Evolutionary conservation across 1,284 basidiomycete genomes (phyloP).

Genomic region (Athelia sp.): DNA sequence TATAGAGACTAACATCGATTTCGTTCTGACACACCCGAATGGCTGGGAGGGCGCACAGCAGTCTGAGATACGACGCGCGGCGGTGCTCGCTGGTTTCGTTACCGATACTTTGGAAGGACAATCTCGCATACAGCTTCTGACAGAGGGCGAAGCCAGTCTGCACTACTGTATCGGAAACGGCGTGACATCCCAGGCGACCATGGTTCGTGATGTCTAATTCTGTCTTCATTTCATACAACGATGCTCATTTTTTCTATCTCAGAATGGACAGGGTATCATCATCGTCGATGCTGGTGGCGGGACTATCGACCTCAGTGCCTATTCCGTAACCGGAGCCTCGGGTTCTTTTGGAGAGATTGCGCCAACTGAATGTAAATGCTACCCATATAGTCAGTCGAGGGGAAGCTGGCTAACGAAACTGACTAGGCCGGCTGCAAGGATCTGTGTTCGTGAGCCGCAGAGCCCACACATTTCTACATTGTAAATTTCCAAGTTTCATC

Average conservation of each 20-base stretch:
- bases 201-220: slow-evolving; percentile 21
- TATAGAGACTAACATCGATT: slow-evolving; percentile 11
- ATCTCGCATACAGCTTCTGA: slow-evolving; percentile 37
- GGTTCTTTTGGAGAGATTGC: slow-evolving; percentile 25
- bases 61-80: slow-evolving; percentile 29
- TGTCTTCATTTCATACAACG: slow-evolving; percentile 4
- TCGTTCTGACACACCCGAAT: slow-evolving; percentile 32
- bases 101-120: slow-evolving; percentile 29
- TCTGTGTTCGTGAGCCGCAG: slow-evolving; percentile 28
- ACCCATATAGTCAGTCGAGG: neutral
- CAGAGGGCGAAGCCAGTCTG: slow-evolving; percentile 46
- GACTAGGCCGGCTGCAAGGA: slow-evolving; percentile 26
- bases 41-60: slow-evolving; percentile 39
- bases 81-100: slow-evolving; percentile 28
- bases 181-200: slow-evolving; percentile 30
- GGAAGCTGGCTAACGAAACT: neutral
- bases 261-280: slow-evolving; percentile 33
- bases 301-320: slow-evolving; percentile 37
- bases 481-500: too few species aligned
- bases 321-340: slow-evolving; percentile 19
- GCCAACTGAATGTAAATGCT: slow-evolving; percentile 23
- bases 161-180: slow-evolving; percentile 40
- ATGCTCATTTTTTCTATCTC: neutral
- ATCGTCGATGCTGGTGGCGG: slow-evolving; percentile 49
- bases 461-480: slow-evolving; percentile 23